Percentiles rank a stretch among this genome's conserved stretches.
These are phyloP conservation scores for Skeletonema menzelii DNA, from an alignment of 108 stramenopile genomes.

Conservation along the genomic window DNA sequence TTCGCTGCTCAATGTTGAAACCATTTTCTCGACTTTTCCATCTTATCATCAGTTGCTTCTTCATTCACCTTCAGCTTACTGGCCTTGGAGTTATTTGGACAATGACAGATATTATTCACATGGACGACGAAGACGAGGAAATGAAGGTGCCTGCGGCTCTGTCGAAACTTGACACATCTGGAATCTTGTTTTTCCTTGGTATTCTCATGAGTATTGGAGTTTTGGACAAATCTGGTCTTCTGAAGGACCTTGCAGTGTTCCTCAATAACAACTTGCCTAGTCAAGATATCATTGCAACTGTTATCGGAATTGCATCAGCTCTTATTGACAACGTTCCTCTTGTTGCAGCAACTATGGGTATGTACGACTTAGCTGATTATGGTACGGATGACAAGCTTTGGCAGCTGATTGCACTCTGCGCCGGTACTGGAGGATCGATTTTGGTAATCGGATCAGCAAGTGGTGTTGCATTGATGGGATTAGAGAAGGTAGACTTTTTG, in stretches of 20 bases:
- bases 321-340: constrained; percentile 95
- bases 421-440: constrained; percentile 94
- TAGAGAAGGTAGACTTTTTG: constrained; percentile 95
- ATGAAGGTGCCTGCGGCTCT: constrained; percentile 84
- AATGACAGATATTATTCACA: constrained; percentile 91
- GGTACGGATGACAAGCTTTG: constrained; percentile 91
- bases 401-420: constrained; percentile 95
- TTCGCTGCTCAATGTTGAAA: background rate
- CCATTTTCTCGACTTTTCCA: background rate
- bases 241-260: constrained; percentile 86
- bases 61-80: constrained; percentile 54
- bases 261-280: constrained; percentile 86
- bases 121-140: constrained; percentile 87
- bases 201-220: constrained; percentile 94
- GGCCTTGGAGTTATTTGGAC: constrained; percentile 94
- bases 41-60: background rate
- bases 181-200: constrained; percentile 94
- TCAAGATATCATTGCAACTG: constrained; percentile 92
- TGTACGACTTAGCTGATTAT: constrained; percentile 89
- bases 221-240: constrained; percentile 88
- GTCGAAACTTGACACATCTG: constrained; percentile 84
- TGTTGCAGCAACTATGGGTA: constrained; percentile 94
- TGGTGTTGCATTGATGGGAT: constrained; percentile 94
- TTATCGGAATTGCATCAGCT: constrained; percentile 91
- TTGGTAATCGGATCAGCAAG: constrained; percentile 92